Percentiles rank a stretch among this genome's conserved stretches.
Conservation (phyloP, 352 stramenopile species). For the Elongisporangium prolatum region DNA sequence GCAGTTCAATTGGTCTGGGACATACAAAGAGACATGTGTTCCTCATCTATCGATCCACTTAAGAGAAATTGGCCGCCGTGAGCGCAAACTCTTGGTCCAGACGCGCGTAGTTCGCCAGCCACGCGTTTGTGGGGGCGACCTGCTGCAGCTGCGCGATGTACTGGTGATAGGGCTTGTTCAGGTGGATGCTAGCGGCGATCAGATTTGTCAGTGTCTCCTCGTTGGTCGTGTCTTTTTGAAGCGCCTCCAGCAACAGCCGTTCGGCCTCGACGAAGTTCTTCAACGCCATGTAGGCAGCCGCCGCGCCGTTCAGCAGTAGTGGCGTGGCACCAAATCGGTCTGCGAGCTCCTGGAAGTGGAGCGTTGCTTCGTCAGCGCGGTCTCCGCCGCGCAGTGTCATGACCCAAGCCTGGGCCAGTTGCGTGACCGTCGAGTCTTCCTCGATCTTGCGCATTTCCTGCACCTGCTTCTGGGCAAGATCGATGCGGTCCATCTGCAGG, state of each 20-base stretch:
- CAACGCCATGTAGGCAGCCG: constrained; percentile 89
- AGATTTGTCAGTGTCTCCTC: constrained; percentile 94
- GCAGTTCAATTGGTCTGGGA: background rate
- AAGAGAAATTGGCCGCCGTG: constrained; percentile 67
- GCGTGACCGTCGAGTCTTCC: constrained; percentile 95
- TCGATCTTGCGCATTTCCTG: constrained; percentile 89
- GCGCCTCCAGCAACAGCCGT: constrained; percentile 80
- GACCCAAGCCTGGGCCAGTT: constrained; percentile 91
- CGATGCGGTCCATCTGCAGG: constrained; percentile 92
- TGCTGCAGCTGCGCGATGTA: constrained; percentile 81
- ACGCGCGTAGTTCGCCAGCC: constrained; percentile 63
- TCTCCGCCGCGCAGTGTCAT: constrained; percentile 77
- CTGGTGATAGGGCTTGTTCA: constrained; percentile 82
- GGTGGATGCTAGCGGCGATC: constrained; percentile 86
- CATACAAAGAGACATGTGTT: background rate
- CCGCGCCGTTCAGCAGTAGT: constrained; percentile 90
- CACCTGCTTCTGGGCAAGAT: constrained; percentile 90
- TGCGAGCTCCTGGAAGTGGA: constrained; percentile 91
- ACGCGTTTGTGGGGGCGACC: constrained; percentile 61
- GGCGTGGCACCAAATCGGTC: constrained; percentile 93
- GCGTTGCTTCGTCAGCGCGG: constrained; percentile 85
- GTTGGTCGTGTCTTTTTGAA: constrained; percentile 81
- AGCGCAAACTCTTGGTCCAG: constrained; percentile 66
- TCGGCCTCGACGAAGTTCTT: constrained; percentile 91
- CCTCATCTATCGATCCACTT: constrained; percentile 4